These are phyloP conservation scores for Vigna nakashimae DNA, from an alignment of 306 rosid species.

Conservation along the genomic window DNA sequence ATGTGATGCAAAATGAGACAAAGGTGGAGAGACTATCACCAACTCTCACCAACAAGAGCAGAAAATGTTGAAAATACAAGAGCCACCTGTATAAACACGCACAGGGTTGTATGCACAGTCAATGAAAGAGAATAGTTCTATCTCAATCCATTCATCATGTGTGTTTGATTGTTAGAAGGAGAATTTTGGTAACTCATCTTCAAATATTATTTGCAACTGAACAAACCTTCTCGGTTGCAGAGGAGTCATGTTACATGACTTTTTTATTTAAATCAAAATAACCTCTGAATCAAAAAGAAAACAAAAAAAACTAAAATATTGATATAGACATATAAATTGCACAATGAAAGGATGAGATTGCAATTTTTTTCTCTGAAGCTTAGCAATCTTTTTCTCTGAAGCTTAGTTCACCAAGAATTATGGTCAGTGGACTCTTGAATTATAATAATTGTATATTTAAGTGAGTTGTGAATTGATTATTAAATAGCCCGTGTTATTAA, in stretches of 20 bases:
- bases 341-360: background rate
- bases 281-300: background rate
- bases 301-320: background rate
- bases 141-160: constrained; percentile 13
- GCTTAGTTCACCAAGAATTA: background rate
- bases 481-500: background rate
- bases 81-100: background rate
- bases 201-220: background rate
- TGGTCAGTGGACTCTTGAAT: too few species aligned
- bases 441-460: background rate
- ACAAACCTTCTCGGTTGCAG: background rate
- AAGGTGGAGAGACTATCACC: constrained; percentile 51
- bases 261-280: background rate
- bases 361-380: background rate
- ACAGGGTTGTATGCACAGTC: constrained; percentile 5
- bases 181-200: constrained; percentile 5
- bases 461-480: background rate
- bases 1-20: constrained; percentile 49
- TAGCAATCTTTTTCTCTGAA: background rate
- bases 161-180: background rate
- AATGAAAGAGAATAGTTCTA: constrained; percentile 22
- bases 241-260: background rate
- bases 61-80: constrained; percentile 58
- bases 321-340: background rate
- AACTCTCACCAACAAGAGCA: constrained; percentile 68